A percentile compares a stretch with the other conserved stretches of the same genome.
phyloP scores from a whole-genome alignment of 257 asterid genomes.

The Oldenlandia corymbosa region DNA sequence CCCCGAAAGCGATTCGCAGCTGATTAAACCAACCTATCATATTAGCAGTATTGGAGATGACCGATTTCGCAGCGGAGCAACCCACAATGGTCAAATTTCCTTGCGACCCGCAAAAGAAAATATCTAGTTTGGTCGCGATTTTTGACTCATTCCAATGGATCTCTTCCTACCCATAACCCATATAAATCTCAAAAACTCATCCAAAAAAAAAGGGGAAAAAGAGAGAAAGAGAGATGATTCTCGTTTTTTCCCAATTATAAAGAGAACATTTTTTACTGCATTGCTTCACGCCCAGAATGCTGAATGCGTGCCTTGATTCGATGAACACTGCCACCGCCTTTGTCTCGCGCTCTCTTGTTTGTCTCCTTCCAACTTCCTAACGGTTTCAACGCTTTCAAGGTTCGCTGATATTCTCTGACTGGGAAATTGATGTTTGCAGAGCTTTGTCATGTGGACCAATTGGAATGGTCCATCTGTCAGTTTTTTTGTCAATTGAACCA shows the following conservation, averaged over 20 bases:
- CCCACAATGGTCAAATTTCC: slow-evolving; percentile 4
- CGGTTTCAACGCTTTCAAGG: slow-evolving; percentile 3
- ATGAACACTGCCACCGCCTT: slow-evolving; percentile 5
- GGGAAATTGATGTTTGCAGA: neutral
- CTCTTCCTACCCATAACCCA: neutral
- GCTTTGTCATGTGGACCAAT: neutral
- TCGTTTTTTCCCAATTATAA: neutral
- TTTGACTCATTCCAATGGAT: slow-evolving; percentile 1
- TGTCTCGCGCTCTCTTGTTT: neutral
- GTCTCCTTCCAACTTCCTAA: neutral
- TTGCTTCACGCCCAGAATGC: slow-evolving; percentile 1
- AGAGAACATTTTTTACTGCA: neutral
- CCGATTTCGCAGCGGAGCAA: no score
- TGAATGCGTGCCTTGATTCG: slow-evolving; percentile 1
- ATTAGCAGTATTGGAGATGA: no score
- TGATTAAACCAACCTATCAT: no score
- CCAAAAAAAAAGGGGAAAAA: neutral
- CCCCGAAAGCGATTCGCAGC: no score
- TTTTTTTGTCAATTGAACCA: neutral
- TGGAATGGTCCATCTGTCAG: neutral
- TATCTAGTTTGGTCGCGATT: neutral
- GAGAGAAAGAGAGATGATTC: neutral
- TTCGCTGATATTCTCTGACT: neutral
- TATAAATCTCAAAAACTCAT: no score
- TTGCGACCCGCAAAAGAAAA: neutral